Base-by-base conservation (phyloP, 2,329 filamentous ascomycete genomes). In the Nothomitra cinnamomea region DNA sequence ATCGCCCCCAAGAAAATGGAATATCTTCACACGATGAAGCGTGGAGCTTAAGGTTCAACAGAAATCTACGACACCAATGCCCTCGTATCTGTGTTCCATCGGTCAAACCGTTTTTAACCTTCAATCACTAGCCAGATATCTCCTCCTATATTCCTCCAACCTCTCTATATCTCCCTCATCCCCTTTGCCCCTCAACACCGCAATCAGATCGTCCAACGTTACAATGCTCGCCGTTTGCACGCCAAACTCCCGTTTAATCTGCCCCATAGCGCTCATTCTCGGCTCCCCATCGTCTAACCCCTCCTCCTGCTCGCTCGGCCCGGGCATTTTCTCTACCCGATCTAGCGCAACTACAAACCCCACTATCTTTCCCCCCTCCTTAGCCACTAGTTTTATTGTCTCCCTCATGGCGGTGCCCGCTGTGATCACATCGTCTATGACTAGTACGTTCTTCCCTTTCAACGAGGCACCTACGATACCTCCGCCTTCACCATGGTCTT, bases 351-450 rank as follows among this genome's bases (percentile, higher is more conserved):
- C 85, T 19, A 95, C 78, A 55, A 96, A 89, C 28, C 88, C 90
- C 2, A 84, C 85, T 21, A 96, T 80, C 51, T 77, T 79, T 1
- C 90, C 92, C 2, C 90, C 92, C 65, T 94, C 84, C 61, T 79
- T 79, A 61, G 80, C 77, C 65, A 96, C 95, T 67, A 95, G 92
- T 53, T 80, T 80, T 56, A 96, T 88, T 13, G 90, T 87, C 67
- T 96, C 89, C 55, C 88, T 77, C 71, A 95, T 89, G 41, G 92
- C 92, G 1, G 89, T 96, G 25, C 92, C 92, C 0, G 88, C 90
- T 1, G 89, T 95, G 63, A 96, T 90, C 55, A 98, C 90, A 69
- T 96, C 92, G 72, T 98, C 92, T 41, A 98, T 83, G 60, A 98
- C 85, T 35, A 98, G 75, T 15, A 95, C 80, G 56, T 77, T 79